Conservation (phyloP, 2,329 filamentous ascomycete species). For the Monosporascus sp. region DNA sequence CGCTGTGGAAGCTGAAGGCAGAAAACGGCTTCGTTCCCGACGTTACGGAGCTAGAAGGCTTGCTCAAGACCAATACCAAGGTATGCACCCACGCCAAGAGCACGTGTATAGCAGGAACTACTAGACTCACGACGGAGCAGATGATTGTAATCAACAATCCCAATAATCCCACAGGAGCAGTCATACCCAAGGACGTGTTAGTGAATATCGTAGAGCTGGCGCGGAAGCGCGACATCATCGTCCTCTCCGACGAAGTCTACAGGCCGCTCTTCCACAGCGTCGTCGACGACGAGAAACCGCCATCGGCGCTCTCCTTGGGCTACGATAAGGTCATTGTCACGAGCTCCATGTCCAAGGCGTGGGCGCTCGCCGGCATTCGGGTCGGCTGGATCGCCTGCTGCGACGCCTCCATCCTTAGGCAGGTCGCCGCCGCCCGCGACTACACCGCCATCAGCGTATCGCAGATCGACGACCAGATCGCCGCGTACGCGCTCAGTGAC, state of each 20-base stretch:
- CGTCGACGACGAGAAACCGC: constrained; percentile 46
- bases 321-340: constrained; percentile 69
- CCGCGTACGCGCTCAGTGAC: constrained; percentile 63
- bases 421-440: constrained; percentile 61
- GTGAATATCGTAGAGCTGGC: constrained; percentile 60
- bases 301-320: constrained; percentile 65
- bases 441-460: constrained; percentile 86
- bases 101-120: background rate
- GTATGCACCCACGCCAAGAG: constrained; percentile 38
- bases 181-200: constrained; percentile 58
- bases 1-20: constrained; percentile 65
- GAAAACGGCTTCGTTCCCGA: constrained; percentile 63
- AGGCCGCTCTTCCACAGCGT: constrained; percentile 71
- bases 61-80: constrained; percentile 67
- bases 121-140: constrained; percentile 16
- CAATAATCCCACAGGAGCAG: constrained; percentile 75
- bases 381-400: constrained; percentile 77
- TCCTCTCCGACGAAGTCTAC: constrained; percentile 80
- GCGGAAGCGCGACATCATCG: constrained; percentile 53
- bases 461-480: constrained; percentile 75
- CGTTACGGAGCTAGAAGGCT: constrained; percentile 55
- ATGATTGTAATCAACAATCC: constrained; percentile 62
- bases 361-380: constrained; percentile 74
- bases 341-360: constrained; percentile 81
- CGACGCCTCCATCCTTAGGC: constrained; percentile 55